Evolutionary conservation across 2,329 filamentous ascomycete genomes (phyloP).

Genomic region (Penicillium palitans): DNA sequence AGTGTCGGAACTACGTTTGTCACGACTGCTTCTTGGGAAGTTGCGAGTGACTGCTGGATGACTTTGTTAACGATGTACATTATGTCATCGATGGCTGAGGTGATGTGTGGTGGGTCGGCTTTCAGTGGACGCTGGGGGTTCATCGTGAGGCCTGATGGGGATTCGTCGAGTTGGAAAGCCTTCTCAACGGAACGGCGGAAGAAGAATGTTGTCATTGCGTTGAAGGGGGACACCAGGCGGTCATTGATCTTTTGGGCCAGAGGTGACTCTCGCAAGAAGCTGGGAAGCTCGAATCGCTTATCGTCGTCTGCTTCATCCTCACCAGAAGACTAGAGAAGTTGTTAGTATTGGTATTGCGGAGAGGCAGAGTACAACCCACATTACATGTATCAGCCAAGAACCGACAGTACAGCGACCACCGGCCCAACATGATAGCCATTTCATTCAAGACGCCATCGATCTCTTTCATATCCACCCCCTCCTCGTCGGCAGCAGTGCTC

Average conservation of each 20-base stretch:
- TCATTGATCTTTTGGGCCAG: constrained; percentile 75
- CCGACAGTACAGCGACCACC: constrained; percentile 88
- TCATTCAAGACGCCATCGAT: constrained; percentile 85
- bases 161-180: constrained; percentile 93
- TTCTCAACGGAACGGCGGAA: constrained; percentile 95
- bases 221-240: constrained; percentile 78
- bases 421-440: constrained; percentile 84
- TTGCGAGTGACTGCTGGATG: constrained; percentile 80
- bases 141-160: constrained; percentile 75
- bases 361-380: constrained; percentile 52
- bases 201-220: constrained; percentile 92
- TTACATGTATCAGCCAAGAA: constrained; percentile 86
- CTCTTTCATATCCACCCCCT: constrained; percentile 94
- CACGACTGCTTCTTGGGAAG: constrained; percentile 77
- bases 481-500: constrained; percentile 68
- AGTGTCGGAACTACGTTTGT: constrained; percentile 76
- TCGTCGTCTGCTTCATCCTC: constrained; percentile 58
- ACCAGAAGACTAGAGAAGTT: constrained; percentile 14
- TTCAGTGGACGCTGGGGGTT: constrained; percentile 70
- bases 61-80: constrained; percentile 99
- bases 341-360: constrained; percentile 8
- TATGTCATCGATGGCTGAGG: constrained; percentile 93
- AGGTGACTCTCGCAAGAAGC: constrained; percentile 75
- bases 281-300: constrained; percentile 64
- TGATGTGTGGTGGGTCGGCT: constrained; percentile 83